phyloP scores from a whole-genome alignment of 345 rosid genomes.

The Melaleuca quinquenervia region DNA sequence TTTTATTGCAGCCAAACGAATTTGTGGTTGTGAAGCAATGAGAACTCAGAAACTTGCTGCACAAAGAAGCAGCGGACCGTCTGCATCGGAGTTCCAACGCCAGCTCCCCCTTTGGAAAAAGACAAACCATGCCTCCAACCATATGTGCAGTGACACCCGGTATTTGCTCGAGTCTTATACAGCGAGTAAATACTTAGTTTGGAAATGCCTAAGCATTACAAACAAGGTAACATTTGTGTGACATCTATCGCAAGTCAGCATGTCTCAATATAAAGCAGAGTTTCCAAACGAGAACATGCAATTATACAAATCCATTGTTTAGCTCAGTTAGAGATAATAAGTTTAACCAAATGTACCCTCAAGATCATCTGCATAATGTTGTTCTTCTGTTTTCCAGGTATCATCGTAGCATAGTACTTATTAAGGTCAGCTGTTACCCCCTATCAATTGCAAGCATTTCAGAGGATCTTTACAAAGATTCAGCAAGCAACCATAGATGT shows the following conservation, averaged over 20 bases:
- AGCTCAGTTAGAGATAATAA: not conserved
- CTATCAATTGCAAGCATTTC: not conserved
- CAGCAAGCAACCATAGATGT: not conserved
- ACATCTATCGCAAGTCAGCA: not conserved
- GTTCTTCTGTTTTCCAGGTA: not conserved
- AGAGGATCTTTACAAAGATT: not conserved
- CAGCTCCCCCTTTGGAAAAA: not conserved
- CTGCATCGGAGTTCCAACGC: not conserved
- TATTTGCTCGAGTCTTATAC: too few relatives aligned
- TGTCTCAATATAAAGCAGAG: not conserved
- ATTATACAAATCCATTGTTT: not conserved
- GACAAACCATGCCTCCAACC: not conserved
- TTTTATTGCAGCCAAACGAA: not conserved
- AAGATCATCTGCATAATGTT: not conserved
- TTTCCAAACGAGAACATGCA: not conserved
- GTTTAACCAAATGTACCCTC: not conserved
- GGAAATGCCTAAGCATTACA: too few relatives aligned
- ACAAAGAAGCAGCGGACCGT: not conserved
- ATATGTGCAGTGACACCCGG: not conserved
- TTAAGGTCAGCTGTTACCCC: not conserved
- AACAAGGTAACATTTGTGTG: too few relatives aligned
- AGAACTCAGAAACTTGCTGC: not conserved
- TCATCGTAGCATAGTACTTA: not conserved
- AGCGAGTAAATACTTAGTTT: too few relatives aligned
- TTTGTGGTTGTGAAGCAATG: not conserved